Evolutionary conservation across 306 rosid species (phyloP), one percentile per base, ranked within the genome.

Genomic region (Medicago truncatula): DNA sequence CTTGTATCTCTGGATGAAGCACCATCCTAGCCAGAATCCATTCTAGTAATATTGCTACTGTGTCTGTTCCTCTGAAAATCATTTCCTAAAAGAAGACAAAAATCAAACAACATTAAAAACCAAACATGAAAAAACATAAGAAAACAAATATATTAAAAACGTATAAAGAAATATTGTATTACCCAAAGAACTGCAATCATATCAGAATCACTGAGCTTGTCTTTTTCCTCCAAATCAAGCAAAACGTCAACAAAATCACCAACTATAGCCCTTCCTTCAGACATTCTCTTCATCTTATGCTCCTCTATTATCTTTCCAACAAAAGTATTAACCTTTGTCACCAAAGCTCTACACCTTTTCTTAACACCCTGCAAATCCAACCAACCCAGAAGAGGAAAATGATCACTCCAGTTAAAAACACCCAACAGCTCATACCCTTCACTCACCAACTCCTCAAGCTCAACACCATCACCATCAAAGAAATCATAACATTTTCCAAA

Each of bases 21-120:
- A 93, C 83, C 96, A 93, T 93, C 69, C 97, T 80, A 0, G 98
- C 97, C n/a, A 93, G 60, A 39, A 93, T 84, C 98, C 98, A 93
- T 15, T 93, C 98, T 14, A 93, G 75, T 7, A 90, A 81, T 36
- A 93, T 89, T 0, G 98, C 97, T 16, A 93, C 96, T 0, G 98
- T 93, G 53, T 93, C 98, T 0, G 98, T 93, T 12, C 98, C 98
- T 75, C 98, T 82, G 36, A 93, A 93, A 6, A 93, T 88, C 98
- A 90, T 86, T 76, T 93, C 98, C 98, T 93, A 64, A 1, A 17
- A 56, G 17, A n/a, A 67, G 4, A 70, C 2, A n/a, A 11, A 15
- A 21, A 20, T 12, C 1, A 11, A 31, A 43, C 5, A 13, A 50
- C 8, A 14, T 9, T 11, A 44, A 44, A 11, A 12, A 44, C 15